Evolutionary conservation across 768 basidiomycete species (phyloP), one percentile per base, ranked within the genome.

Genomic region (Suillus americanus): DNA sequence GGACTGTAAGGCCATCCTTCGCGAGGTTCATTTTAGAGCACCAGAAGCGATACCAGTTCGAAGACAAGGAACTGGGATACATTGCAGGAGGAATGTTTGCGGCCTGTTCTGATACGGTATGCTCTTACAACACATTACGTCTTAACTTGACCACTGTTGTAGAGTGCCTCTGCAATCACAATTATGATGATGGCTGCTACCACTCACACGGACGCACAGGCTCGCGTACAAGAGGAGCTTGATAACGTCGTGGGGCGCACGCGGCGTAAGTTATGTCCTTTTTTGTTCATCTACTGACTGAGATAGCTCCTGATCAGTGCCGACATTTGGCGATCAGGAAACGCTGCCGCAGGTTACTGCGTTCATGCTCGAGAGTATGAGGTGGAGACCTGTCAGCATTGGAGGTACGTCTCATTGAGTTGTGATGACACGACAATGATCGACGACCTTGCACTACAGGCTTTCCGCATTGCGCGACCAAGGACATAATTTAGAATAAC

Each of bases 161-260:
- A 79, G 78, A 75, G 75, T 14, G 74, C 77, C 0, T 81, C 84
- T 3, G 85, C 83, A 0, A 85, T 87, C 55, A 82, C 81, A 48
- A 74, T 87, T 37, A 75, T 76, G n/a, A 75, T 87, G 37, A 79
- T 88, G 77, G 85, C 86, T 1, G 82, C 86, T 10, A 82, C 82
- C 3, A 77, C 77, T 53, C 82, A 84, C 65, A 83, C 84, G 0
- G 79, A 82, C 16, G 78, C 84, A 1, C 86, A 87, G 60, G 71
- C 70, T 2, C 76, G 66, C 35, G 82, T 86, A 1, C 85, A 86
- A 54, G 79, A 81, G 20, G 85, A 89, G 62, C 74, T 89, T 0
- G 86, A 86, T 57, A 61, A 61, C 1, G 79, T 88, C 10, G 71
- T 87, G 38, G 86, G 86, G 2, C 69, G 77, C 14, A 79, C 68